Conservation (phyloP, 805 yeast species). For the Starmera quercuum region DNA sequence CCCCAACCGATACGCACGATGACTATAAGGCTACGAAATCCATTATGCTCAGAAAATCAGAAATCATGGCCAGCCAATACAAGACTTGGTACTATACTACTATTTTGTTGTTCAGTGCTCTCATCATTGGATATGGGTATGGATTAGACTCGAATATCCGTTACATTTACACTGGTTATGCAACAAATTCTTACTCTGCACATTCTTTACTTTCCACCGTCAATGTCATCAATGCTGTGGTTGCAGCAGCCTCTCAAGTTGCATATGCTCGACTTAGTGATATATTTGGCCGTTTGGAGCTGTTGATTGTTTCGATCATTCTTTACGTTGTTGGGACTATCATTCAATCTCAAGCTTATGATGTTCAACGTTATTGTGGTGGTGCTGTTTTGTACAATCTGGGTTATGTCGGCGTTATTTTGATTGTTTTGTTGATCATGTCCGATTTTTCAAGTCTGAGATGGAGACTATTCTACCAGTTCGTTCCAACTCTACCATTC, state of each 20-base stretch:
- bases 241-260: conserved; percentile 62
- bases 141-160: conserved; percentile 47
- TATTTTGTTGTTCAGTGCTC: conserved; percentile 34
- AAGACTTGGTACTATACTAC: conserved; percentile 24
- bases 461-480: conserved; percentile 62
- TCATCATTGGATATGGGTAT: conserved; percentile 45
- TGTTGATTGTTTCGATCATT: conserved; percentile 39
- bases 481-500: conserved; percentile 63
- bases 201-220: conserved; percentile 56
- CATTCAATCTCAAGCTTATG: conserved; percentile 51
- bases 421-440: conserved; percentile 47
- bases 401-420: conserved; percentile 59
- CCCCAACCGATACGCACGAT: background rate
- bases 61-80: conserved; percentile 41
- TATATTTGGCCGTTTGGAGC: conserved; percentile 55
- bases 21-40: conserved; percentile 20
- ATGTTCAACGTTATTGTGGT: conserved; percentile 52
- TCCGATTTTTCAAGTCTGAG: conserved; percentile 64
- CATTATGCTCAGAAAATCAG: conserved; percentile 42
- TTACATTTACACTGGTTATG: conserved; percentile 42
- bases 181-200: conserved; percentile 42
- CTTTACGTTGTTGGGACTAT: conserved; percentile 59
- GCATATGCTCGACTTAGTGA: conserved; percentile 58
- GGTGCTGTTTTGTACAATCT: conserved; percentile 48
- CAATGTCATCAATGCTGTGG: conserved; percentile 48